Evolutionary conservation across 257 asterid genomes (phyloP), one percentile per base, ranked within the genome.

Genomic region (Fraxinus cuspidata): DNA sequence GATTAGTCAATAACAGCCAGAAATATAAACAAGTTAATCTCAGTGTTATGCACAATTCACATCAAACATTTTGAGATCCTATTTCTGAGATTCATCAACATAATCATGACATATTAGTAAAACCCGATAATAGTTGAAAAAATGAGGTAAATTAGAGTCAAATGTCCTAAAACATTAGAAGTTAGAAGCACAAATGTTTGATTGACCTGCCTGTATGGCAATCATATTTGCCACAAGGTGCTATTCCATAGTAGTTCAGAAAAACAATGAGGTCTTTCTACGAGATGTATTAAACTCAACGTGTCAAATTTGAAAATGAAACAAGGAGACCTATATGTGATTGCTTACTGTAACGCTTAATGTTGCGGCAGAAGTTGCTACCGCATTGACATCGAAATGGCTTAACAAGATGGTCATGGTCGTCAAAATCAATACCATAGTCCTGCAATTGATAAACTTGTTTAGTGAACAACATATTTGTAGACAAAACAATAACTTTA

Each of bases 341-440:
- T 29, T 0, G 25, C 73, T 70, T 84, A 88, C 91, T 81, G 23
- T 73, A 68, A 28, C 87, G 90, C 72, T 83, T 85, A 31, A 88
- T 85, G 74, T 82, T 82, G 65, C 92, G 75, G 84, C 92, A 88
- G 72, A 78, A 88, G 74, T 76, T 79, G 80, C 92, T 86, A 66
- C 88, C 83, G 29, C 92, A 88, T n/a, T 74, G 82, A 80, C 92
- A 88, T 71, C 71, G 68, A 81, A 88, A 86, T 66, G 92, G 88
- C 80, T 86, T 81, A 7, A 83, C 75, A 23, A 86, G 91, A 85
- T 85, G 87, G 42, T 87, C 91, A 74, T 78, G 79, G 72, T 87
- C 91, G 58, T 87, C 91, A 83, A 87, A 85, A 72, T 87, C 89
- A 37, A 85, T 83, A 56, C 91, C 91, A 79, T 87, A 87, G 67